phyloP scores from a whole-genome alignment of 352 stramenopile genomes.

The Phytophthora cactorum region DNA sequence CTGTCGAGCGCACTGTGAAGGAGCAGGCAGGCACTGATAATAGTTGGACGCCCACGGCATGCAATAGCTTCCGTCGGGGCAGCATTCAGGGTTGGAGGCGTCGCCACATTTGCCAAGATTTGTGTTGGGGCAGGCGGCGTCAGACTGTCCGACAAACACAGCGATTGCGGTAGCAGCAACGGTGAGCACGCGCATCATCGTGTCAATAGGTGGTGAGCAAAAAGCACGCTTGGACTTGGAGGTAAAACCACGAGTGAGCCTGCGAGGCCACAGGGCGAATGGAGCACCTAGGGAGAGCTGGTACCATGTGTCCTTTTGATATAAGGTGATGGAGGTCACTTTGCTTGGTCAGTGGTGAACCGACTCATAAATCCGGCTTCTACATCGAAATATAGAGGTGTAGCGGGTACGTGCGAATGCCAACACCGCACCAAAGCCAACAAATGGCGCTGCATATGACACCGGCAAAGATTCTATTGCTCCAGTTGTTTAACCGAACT shows the following conservation, averaged over 20 bases:
- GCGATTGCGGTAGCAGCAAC: conserved; percentile 11
- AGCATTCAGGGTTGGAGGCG: conserved; percentile 30
- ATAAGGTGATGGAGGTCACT: conserved; percentile 11
- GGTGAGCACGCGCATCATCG: conserved; percentile 15
- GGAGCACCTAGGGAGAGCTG: conserved; percentile 7
- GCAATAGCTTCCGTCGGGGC: conserved; percentile 30
- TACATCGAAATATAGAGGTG: conserved; percentile 13
- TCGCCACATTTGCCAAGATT: conserved; percentile 36
- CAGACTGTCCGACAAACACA: conserved; percentile 5
- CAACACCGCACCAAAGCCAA: conserved; percentile 7
- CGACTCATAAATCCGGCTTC: conserved; percentile 11
- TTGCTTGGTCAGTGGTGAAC: not conserved
- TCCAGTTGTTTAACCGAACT: conserved; percentile 13
- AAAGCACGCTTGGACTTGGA: conserved; percentile 9
- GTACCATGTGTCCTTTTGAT: conserved; percentile 10
- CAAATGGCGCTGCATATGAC: conserved; percentile 27
- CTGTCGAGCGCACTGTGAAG: conserved; percentile 31
- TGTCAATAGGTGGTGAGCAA: not conserved
- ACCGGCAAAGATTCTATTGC: conserved; percentile 14
- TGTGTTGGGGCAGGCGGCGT: conserved; percentile 25
- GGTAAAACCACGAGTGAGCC: conserved; percentile 10
- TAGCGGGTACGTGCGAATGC: conserved; percentile 4
- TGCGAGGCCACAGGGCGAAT: not conserved
- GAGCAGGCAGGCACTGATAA: conserved; percentile 33
- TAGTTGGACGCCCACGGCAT: conserved; percentile 33